These are phyloP conservation scores for Nannochloropsis gaditana DNA, from an alignment of 108 stramenopile species.

Conservation along the genomic window DNA sequence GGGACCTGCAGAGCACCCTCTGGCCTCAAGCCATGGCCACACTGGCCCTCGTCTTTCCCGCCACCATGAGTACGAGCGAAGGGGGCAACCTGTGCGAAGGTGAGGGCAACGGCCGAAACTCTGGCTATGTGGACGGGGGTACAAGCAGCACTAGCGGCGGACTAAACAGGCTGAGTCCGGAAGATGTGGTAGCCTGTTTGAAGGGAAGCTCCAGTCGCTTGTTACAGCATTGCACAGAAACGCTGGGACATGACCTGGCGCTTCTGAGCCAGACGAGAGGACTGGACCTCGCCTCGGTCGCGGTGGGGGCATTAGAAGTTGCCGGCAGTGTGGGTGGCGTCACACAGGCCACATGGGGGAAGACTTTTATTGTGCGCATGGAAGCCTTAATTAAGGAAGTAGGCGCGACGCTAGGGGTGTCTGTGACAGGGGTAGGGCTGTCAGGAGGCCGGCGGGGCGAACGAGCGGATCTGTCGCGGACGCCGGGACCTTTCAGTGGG, in stretches of 20 bases:
- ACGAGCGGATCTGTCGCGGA: not conserved
- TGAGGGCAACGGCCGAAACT: not conserved
- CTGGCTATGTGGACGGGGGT: not conserved
- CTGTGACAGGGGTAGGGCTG: not conserved
- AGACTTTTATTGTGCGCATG: not conserved
- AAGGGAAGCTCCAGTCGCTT: not conserved
- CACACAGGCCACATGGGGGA: not conserved
- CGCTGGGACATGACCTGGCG: not conserved
- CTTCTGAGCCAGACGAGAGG: not conserved
- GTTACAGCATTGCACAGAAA: conserved; percentile 7
- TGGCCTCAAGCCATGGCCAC: conserved; percentile 6
- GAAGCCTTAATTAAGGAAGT: not conserved
- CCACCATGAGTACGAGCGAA: not conserved
- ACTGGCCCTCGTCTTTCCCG: conserved; percentile 13
- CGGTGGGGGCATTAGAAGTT: not conserved
- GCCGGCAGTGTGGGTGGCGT: not conserved
- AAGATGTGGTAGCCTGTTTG: not conserved
- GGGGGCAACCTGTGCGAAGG: not conserved
- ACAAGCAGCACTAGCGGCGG: conserved; percentile 6
- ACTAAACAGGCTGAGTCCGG: conserved; percentile 12
- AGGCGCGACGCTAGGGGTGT: not conserved
- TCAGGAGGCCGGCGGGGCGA: conserved; percentile 4
- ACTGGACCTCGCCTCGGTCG: not conserved
- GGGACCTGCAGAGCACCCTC: not conserved
- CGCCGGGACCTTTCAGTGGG: not conserved